Conservation (phyloP, 2,329 filamentous ascomycete species). For the Ophiostoma sp. region DNA sequence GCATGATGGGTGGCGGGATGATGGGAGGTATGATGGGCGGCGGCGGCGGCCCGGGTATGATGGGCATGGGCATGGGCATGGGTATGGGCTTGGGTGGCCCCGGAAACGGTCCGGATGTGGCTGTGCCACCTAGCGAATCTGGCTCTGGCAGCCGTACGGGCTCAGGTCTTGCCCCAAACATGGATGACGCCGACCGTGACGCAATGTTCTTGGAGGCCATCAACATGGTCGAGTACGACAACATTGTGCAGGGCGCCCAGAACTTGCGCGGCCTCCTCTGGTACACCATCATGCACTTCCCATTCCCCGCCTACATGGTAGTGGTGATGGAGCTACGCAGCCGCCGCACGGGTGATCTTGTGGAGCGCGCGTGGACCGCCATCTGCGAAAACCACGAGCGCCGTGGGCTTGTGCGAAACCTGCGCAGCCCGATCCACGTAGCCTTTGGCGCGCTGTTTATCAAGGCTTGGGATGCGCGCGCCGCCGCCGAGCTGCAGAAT, state of each 20-base stretch:
- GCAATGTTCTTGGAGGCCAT: conserved; percentile 50
- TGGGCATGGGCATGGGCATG: conserved; percentile 10
- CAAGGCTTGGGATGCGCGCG: conserved; percentile 57
- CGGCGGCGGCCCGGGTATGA: neutral
- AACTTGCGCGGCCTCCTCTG: conserved; percentile 50
- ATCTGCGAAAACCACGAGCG: conserved; percentile 51
- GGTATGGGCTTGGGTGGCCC: conserved; percentile 13
- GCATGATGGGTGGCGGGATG: conserved; percentile 12
- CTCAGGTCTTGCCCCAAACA: neutral
- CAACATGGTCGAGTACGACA: conserved; percentile 56
- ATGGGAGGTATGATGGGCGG: conserved; percentile 2
- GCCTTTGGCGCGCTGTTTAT: conserved; percentile 54
- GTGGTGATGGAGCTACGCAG: conserved; percentile 51
- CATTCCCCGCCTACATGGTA: conserved; percentile 57
- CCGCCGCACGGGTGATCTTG: conserved; percentile 49
- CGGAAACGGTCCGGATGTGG: neutral
- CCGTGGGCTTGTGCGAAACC: conserved; percentile 44
- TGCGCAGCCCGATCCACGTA: conserved; percentile 52
- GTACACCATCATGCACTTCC: conserved; percentile 56
- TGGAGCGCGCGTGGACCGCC: conserved; percentile 54
- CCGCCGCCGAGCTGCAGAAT: conserved; percentile 40
- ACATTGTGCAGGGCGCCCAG: conserved; percentile 48
- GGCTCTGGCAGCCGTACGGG: neutral
- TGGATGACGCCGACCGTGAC: conserved; percentile 45
- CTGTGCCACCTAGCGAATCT: conserved; percentile 1